Percentiles rank a stretch among this genome's conserved stretches.
These are phyloP conservation scores for Meripilus lineatus DNA, from an alignment of 1,284 basidiomycete genomes.

Conservation along the genomic window DNA sequence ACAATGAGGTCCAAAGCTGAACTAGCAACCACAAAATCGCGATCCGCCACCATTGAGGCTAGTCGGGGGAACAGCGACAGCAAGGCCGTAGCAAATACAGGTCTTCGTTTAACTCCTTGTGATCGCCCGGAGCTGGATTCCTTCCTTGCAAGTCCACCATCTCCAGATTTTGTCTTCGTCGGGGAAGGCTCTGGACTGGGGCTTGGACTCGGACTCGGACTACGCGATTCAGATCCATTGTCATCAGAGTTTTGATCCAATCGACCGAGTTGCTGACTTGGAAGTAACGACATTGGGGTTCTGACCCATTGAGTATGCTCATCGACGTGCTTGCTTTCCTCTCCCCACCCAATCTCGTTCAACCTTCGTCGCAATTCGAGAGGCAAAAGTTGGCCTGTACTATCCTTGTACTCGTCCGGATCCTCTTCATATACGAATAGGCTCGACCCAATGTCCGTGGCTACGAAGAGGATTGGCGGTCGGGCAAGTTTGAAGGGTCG, in stretches of 20 bases:
- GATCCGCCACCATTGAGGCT: conserved; percentile 47
- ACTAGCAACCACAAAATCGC: conserved; percentile 50
- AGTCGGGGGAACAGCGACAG: conserved; percentile 49
- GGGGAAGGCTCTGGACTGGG: conserved; percentile 34
- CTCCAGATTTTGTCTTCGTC: conserved; percentile 26
- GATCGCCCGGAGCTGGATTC: conserved; percentile 48
- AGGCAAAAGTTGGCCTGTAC: conserved; percentile 42
- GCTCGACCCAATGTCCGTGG: conserved; percentile 64
- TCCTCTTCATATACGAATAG: conserved; percentile 52
- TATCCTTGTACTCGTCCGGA: conserved; percentile 42
- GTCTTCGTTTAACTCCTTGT: conserved; percentile 47
- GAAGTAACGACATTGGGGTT: conserved; percentile 61
- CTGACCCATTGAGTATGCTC: conserved; percentile 51
- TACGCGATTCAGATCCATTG: conserved; percentile 22
- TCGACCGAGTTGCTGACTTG: conserved; percentile 48
- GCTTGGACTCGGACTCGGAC: conserved; percentile 31
- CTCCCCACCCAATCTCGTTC: conserved; percentile 67
- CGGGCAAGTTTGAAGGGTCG: conserved; percentile 63
- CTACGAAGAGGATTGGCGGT: conserved; percentile 59
- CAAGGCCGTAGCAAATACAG: conserved; percentile 61
- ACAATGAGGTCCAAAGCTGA: conserved; percentile 53
- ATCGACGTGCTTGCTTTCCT: conserved; percentile 51
- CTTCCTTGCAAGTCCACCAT: conserved; percentile 38
- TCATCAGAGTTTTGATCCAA: conserved; percentile 30
- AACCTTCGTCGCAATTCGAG: conserved; percentile 57